Conservation (phyloP, 352 stramenopile genomes). For the Poterioochromonas sp. region DNA sequence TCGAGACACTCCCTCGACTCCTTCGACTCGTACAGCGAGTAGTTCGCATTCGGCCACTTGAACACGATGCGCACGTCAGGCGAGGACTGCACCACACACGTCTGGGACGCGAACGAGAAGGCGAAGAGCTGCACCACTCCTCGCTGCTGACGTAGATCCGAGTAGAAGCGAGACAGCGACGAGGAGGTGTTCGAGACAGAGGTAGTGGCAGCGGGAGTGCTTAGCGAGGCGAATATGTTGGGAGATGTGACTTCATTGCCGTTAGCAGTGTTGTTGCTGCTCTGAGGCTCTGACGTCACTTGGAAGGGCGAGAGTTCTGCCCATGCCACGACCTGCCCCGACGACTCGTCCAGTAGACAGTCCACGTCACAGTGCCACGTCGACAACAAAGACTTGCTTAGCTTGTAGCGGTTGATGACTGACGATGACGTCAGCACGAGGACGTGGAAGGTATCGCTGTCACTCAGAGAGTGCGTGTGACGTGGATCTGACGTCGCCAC, state of each 20-base stretch:
- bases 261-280: background rate
- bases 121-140: background rate
- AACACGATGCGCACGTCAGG: conserved; percentile 2
- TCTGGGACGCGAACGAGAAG: background rate
- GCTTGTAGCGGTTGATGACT: background rate
- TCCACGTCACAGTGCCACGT: background rate
- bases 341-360: conserved; percentile 22
- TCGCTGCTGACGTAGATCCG: background rate
- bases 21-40: background rate
- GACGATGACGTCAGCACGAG: background rate
- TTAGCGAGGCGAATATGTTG: no score
- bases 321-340: background rate
- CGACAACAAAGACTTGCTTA: background rate
- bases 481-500: background rate
- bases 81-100: background rate
- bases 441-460: background rate
- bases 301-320: background rate
- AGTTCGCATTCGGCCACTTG: background rate
- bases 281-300: background rate
- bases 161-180: background rate
- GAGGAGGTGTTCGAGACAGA: background rate
- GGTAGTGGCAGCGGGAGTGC: background rate
- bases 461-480: background rate
- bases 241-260: background rate
- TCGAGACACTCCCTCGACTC: background rate